Conservation (phyloP, 352 stramenopile species). For the Thalassiosira exigua region DNA sequence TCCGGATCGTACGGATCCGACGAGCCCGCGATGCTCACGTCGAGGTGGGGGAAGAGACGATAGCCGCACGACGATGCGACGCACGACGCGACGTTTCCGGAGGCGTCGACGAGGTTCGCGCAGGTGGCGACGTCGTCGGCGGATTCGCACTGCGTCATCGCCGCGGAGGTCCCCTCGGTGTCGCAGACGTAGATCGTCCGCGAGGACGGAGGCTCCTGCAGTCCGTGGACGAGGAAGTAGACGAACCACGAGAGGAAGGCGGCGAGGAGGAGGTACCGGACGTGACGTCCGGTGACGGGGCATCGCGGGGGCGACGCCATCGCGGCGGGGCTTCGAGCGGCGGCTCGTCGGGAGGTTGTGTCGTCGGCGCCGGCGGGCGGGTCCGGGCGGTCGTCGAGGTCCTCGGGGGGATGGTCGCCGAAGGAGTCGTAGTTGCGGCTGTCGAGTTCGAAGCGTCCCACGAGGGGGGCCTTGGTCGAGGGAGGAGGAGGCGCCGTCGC, state of each 20-base stretch:
- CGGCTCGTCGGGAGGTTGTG: too few relatives aligned
- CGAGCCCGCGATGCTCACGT: slow-evolving; percentile 47
- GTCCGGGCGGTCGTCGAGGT: too few relatives aligned
- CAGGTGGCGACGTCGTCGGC: slow-evolving; percentile 40
- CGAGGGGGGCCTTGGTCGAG: not conserved
- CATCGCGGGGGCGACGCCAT: not conserved
- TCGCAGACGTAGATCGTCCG: slow-evolving; percentile 43
- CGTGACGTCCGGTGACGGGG: slow-evolving; percentile 25
- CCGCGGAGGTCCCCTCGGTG: slow-evolving; percentile 4
- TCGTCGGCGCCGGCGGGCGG: too few relatives aligned
- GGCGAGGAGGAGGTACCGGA: slow-evolving; percentile 40
- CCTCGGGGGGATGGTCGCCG: too few relatives aligned
- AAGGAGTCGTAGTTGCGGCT: too few relatives aligned
- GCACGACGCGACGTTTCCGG: slow-evolving; percentile 27
- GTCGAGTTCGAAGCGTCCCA: not conserved
- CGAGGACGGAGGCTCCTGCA: slow-evolving; percentile 2
- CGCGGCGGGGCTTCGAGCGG: not conserved
- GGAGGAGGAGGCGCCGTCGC: too few relatives aligned
- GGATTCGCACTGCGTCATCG: slow-evolving; percentile 33
- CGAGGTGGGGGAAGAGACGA: slow-evolving; percentile 46
- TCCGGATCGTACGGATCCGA: slow-evolving; percentile 37
- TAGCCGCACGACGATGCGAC: slow-evolving; percentile 48
- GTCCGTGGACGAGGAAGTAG: slow-evolving; percentile 30
- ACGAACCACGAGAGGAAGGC: slow-evolving; percentile 25
- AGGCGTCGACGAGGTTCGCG: slow-evolving; percentile 12